Evolutionary conservation across 805 yeast species (phyloP).

Genomic region (Teunomyces funiuensis): DNA sequence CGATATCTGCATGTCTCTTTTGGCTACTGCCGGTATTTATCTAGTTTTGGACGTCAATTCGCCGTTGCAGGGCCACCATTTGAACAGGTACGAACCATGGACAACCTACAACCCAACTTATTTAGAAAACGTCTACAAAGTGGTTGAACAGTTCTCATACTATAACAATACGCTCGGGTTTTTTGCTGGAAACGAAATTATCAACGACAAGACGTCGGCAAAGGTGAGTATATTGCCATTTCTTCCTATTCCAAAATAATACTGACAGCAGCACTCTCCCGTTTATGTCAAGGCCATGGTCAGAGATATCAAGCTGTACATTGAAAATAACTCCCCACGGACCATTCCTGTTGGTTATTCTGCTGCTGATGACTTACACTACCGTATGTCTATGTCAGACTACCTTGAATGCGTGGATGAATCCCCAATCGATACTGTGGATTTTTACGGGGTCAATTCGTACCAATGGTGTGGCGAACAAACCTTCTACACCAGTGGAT

Average conservation of each 20-base stretch:
- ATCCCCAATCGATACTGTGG: constrained; percentile 55
- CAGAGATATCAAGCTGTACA: constrained; percentile 77
- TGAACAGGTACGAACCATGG: constrained; percentile 95
- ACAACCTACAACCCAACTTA: constrained; percentile 72
- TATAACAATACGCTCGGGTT: constrained; percentile 89
- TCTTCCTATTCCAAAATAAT: neutral
- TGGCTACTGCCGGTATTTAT: constrained; percentile 92
- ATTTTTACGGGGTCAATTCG: constrained; percentile 79
- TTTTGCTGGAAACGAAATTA: constrained; percentile 89
- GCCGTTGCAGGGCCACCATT: constrained; percentile 72
- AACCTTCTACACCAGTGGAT: constrained; percentile 76
- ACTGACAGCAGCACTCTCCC: constrained; percentile 49
- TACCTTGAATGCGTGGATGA: constrained; percentile 75
- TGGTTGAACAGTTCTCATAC: constrained; percentile 75
- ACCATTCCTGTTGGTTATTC: constrained; percentile 89
- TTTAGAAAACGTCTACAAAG: constrained; percentile 71
- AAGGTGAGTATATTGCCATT: constrained; percentile 23
- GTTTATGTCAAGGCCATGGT: constrained; percentile 73
- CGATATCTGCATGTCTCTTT: constrained; percentile 85
- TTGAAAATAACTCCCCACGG: constrained; percentile 57
- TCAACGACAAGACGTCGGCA: constrained; percentile 77
- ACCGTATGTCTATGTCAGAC: constrained; percentile 71
- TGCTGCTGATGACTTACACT: constrained; percentile 89
- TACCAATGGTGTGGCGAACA: constrained; percentile 90
- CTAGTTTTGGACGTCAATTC: constrained; percentile 89